Evolutionary conservation across 495 filamentous ascomycete species (phyloP).

Genomic region (Podospora bellae-mahoneyi): DNA sequence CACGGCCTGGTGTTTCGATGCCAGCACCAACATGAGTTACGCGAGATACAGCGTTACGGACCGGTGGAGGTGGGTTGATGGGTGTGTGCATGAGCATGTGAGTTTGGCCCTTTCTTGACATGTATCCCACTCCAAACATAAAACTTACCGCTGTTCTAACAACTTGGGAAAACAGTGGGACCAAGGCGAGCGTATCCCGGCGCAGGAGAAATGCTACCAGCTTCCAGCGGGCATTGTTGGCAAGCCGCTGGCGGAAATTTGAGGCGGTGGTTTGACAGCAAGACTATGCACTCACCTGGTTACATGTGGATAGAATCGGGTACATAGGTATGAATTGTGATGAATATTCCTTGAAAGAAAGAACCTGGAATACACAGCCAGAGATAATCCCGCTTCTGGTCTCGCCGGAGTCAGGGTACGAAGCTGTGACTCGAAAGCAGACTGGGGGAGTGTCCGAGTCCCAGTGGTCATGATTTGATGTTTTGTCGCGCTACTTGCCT

Average conservation of each 20-base stretch:
- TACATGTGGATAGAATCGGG: too few species aligned
- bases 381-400: too few species aligned
- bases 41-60: constrained; percentile 44
- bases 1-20: constrained; percentile 46
- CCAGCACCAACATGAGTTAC: constrained; percentile 49
- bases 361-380: too few species aligned
- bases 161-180: constrained; percentile 36
- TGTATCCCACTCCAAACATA: constrained; percentile 4
- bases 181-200: constrained; percentile 37
- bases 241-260: background rate
- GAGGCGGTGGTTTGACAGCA: background rate
- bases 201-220: constrained; percentile 38
- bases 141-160: background rate
- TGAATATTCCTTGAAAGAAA: too few species aligned
- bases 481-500: too few species aligned
- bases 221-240: constrained; percentile 17
- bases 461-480: too few species aligned
- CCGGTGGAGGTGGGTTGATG: constrained; percentile 45
- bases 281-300: too few species aligned
- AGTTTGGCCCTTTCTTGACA: constrained; percentile 12
- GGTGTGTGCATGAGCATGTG: constrained; percentile 50
- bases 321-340: too few species aligned
- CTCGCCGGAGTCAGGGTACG: too few species aligned
- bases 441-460: too few species aligned
- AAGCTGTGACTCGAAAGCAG: too few species aligned